Evolutionary conservation across 1,284 basidiomycete species (phyloP), one percentile per base, ranked within the genome.

Genomic region (Trichosporon sp.): DNA sequence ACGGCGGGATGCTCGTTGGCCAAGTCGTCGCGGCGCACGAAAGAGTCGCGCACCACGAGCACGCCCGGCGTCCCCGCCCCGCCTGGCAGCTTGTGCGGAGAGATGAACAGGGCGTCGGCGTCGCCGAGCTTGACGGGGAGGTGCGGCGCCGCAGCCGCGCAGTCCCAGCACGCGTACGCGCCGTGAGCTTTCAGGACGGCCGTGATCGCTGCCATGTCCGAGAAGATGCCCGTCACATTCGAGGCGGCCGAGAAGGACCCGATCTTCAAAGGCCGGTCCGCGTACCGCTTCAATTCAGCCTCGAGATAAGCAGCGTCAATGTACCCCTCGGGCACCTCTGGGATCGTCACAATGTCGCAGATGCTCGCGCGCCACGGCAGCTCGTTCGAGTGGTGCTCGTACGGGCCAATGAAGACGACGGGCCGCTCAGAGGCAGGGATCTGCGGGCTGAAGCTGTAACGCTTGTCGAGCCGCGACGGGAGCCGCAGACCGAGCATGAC

Each of bases 321-420:
- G 6, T 40, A 14, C 11, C 58, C 61, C 2, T 34, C 8, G 10
- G 23, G 16, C 29, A 31, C 54, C 32, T 57, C 52, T 0, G 61
- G 56, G 4, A 66, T 63, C 9, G 33, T 44, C 1, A 66, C 46
- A 11, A 66, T 59, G 14, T 63, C 40, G 2, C 61, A 61, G 23
- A 62, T 57, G 13, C 59, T 40, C 56, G 63, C 61, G 27, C 61
- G 65, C 65, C 65, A 66, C 4, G 61, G 33, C 0, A 66, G 54
- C 21, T 60, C 46, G 56, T 66, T 66, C 10, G 65, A 66, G 59
- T 66, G 65, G 56, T 66, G 65, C 56, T 66, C 65, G 36, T 58
- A 63, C 4, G 65, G 65, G 2, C 65, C 65, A 19, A 63, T 56
- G 29, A 66, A 66, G 11, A 66, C 61, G 14, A 62, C 61, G 2